Conservation (phyloP, 148 eudicot genomes). For the Salicornia ramosissima region DNA sequence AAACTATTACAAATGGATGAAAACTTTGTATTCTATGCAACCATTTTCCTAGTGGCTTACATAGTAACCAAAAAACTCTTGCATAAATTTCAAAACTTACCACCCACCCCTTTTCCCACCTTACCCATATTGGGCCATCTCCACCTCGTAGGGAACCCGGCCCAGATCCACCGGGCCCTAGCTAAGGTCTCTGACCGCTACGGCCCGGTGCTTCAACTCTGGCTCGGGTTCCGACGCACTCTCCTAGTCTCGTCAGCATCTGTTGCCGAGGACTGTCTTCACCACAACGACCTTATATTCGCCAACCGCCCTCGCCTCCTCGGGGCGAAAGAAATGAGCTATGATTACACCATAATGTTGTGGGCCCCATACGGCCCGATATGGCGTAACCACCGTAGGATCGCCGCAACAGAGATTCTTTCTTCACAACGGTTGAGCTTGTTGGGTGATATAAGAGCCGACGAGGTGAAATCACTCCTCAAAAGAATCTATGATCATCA, state of each 20-base stretch:
- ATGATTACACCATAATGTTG: constrained; percentile 32
- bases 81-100: constrained; percentile 32
- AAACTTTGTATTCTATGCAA: background rate
- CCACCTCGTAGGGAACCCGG: constrained; percentile 35
- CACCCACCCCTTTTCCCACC: constrained; percentile 44
- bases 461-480: constrained; percentile 30
- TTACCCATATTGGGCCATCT: constrained; percentile 53
- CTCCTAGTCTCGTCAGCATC: constrained; percentile 50
- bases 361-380: constrained; percentile 54
- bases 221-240: constrained; percentile 38
- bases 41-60: constrained; percentile 22
- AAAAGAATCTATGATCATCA: background rate
- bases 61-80: constrained; percentile 21
- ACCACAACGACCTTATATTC: constrained; percentile 40
- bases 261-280: constrained; percentile 41
- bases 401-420: constrained; percentile 39
- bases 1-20: too few relatives aligned
- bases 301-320: constrained; percentile 49
- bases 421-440: constrained; percentile 38
- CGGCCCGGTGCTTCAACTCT: constrained; percentile 41
- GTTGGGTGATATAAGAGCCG: constrained; percentile 23
- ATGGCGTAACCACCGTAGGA: constrained; percentile 50
- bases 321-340: constrained; percentile 32
- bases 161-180: constrained; percentile 33
- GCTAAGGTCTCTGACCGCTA: constrained; percentile 23